Evolutionary conservation across 768 basidiomycete genomes (phyloP), one percentile per base, ranked within the genome.

Genomic region (Hericium rajendrae): DNA sequence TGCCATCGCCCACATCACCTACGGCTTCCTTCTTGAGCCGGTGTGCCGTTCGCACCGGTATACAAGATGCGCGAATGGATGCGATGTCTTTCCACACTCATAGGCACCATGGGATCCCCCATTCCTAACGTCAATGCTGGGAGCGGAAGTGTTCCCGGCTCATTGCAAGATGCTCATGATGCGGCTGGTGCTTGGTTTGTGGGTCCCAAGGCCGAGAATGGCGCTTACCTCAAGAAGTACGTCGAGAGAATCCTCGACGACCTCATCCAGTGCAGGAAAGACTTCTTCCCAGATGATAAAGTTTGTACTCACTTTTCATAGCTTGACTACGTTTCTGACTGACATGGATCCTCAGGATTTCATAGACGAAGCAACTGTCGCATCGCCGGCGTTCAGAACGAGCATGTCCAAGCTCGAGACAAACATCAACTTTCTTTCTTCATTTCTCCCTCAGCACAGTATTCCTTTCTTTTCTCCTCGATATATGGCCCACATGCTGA

Each of bases 401-500:
- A 60, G 59, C 37, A 64, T 60, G 59, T 61, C 60, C 12, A 57
- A 64, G 26, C 63, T 71, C 16, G 43, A 64, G 43, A 55, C 60
- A 16, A 55, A 61, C 15, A 20, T 66, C 48, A 60, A 38, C 9
- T 46, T 57, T 16, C 55, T 69, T 43, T 59, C 56, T 37, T 18
- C 51, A 2, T 39, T 67, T 1, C 66, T 76, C 38, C 63, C 62
- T 43, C 60, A 69, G 24, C 65, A 69, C 55, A 71, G 68, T 32
- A 65, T 75, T 18, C 74, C 75, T 9, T 74, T 73, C 65, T 75
- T 65, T 56, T 72, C 70, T 12, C 73, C 71, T 9, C 70, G 75
- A 13, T 77, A 76, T 55, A 66, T 61, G 51, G 74, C 69, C 1
- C 75, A 76, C 60, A 75, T 77, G 74, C 60, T 56, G 39, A 66